These are phyloP conservation scores for Venturiaceae sp. DNA, from an alignment of 2,329 filamentous ascomycete genomes.

Conservation along the genomic window DNA sequence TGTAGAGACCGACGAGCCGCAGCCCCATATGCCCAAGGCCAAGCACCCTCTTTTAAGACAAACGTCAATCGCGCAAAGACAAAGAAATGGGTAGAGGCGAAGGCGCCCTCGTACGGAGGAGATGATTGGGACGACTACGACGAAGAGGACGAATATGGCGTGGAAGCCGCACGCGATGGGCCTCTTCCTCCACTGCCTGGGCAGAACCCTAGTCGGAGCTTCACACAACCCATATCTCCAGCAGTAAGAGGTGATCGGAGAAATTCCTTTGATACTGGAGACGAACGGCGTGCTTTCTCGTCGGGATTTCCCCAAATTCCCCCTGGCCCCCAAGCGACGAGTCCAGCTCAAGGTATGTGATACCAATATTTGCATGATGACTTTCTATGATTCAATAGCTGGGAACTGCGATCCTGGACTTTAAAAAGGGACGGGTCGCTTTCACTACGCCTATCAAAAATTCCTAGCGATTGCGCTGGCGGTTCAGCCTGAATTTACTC, in stretches of 20 bases:
- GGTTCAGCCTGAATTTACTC: too few species aligned
- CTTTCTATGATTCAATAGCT: too few species aligned
- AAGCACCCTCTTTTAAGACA: conserved; percentile 58
- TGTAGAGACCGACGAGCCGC: conserved; percentile 19
- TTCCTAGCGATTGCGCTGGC: too few species aligned
- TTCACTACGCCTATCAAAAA: too few species aligned
- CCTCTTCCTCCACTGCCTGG: conserved; percentile 31
- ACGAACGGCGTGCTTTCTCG: conserved; percentile 42
- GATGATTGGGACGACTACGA: conserved; percentile 78
- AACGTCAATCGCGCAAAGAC: conserved; percentile 87
- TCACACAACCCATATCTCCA: conserved; percentile 26
- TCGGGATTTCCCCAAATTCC: neutral
- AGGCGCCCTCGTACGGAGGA: conserved; percentile 77
- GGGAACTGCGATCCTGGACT: too few species aligned
- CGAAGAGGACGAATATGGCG: conserved; percentile 47
- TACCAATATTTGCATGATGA: too few species aligned
- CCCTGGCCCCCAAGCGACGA: neutral
- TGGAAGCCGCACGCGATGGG: conserved; percentile 32
- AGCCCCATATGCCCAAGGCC: conserved; percentile 20
- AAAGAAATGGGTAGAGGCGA: conserved; percentile 90
- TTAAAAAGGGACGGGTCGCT: too few species aligned
- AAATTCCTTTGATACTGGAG: conserved; percentile 46
- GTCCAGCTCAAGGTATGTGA: neutral
- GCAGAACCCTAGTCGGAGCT: conserved; percentile 29
- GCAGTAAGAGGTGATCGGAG: conserved; percentile 15